Conservation (phyloP, 306 rosid genomes). For the Dryas alaskensis region DNA sequence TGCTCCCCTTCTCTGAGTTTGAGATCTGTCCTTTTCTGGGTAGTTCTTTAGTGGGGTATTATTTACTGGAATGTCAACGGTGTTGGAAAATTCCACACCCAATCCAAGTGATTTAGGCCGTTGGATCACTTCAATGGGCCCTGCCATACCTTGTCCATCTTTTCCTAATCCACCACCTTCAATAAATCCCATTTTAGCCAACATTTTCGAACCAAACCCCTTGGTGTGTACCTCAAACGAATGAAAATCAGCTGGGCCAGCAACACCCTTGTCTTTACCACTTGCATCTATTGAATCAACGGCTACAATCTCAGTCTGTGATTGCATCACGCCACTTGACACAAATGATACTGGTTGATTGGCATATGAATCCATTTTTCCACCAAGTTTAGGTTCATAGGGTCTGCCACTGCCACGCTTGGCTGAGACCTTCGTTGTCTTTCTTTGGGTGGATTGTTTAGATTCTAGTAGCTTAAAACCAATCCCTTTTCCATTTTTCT, state of each 20-base stretch:
- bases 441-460: conserved; percentile 32
- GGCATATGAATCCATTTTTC: conserved; percentile 51
- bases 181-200: conserved; percentile 92
- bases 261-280: conserved; percentile 23
- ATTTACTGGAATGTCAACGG: conserved; percentile 19
- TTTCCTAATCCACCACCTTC: conserved; percentile 88
- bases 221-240: conserved; percentile 87
- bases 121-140: conserved; percentile 71
- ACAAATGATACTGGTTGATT: conserved; percentile 76
- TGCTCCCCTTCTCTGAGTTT: conserved; percentile 10
- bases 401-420: conserved; percentile 38
- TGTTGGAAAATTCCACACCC: conserved; percentile 64
- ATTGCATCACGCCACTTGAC: conserved; percentile 57
- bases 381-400: conserved; percentile 48
- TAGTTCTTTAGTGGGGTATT: conserved; percentile 12
- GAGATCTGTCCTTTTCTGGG: conserved; percentile 30
- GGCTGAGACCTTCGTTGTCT: conserved; percentile 39
- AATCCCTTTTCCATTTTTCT: conserved; percentile 42
- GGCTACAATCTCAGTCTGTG: conserved; percentile 41
- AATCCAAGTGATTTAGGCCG: conserved; percentile 95
- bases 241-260: conserved; percentile 41
- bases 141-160: conserved; percentile 75
- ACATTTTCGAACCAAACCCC: conserved; percentile 93
- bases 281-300: conserved; percentile 34
- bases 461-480: conserved; percentile 33